Evolutionary conservation across 306 rosid genomes (phyloP).

Genomic region (Gleditsia sinensis): DNA sequence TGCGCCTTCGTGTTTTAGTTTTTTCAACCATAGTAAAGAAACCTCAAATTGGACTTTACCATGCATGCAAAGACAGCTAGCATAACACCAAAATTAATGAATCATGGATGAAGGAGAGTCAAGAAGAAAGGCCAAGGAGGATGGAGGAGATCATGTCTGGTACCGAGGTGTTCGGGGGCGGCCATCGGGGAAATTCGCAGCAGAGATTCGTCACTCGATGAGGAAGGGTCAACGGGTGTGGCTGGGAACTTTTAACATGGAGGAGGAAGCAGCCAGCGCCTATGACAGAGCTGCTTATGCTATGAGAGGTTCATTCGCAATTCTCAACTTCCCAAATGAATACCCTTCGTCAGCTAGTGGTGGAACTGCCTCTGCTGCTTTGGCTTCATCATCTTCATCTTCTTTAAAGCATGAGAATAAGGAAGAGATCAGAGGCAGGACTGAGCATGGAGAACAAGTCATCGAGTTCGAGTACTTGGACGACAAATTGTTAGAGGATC

Average conservation of each 20-base stretch:
- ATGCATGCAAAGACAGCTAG: constrained; percentile 23
- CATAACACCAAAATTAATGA: not conserved
- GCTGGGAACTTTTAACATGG: constrained; percentile 64
- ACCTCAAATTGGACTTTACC: not conserved
- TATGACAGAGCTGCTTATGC: constrained; percentile 65
- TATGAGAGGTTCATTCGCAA: constrained; percentile 64
- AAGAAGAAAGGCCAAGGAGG: constrained; percentile 8
- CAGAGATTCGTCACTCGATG: constrained; percentile 59
- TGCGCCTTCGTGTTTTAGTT: not conserved
- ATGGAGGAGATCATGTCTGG: constrained; percentile 27
- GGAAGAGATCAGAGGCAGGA: not conserved
- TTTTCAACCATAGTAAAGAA: not conserved
- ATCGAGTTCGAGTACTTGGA: constrained; percentile 60
- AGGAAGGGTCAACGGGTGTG: constrained; percentile 54
- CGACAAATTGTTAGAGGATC: constrained; percentile 61
- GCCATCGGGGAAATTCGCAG: constrained; percentile 66
- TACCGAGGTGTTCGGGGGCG: constrained; percentile 59
- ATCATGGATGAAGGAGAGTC: not conserved
- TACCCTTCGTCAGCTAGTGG: constrained; percentile 36
- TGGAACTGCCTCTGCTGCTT: constrained; percentile 16
- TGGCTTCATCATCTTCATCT: constrained; percentile 10
- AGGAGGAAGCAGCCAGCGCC: constrained; percentile 72
- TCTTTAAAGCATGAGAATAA: not conserved
- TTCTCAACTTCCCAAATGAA: constrained; percentile 61
- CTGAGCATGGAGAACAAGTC: constrained; percentile 38